A percentile compares a stretch with the other conserved stretches of the same genome.
Conservation (phyloP, 2,329 filamentous ascomycete genomes). For the Fusarium chaquense region DNA sequence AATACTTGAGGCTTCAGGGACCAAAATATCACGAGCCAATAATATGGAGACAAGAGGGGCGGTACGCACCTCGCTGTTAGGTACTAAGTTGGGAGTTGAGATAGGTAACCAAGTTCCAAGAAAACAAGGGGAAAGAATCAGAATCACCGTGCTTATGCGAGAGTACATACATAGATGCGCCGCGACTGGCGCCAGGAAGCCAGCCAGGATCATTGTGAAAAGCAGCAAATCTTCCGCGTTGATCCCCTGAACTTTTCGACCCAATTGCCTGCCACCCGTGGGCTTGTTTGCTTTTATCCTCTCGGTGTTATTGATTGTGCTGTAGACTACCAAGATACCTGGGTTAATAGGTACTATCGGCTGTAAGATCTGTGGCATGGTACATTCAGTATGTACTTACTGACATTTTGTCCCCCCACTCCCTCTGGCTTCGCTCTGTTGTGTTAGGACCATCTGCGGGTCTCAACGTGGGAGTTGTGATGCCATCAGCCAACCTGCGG, state of each 20-base stretch:
- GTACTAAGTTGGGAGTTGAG: background rate
- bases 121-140: background rate
- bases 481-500: conserved; percentile 48
- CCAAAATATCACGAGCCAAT: conserved; percentile 18
- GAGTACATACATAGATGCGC: background rate
- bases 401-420: conserved; percentile 32
- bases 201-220: conserved; percentile 16
- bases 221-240: background rate
- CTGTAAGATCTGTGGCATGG: conserved; percentile 2
- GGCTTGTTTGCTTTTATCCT: conserved; percentile 34
- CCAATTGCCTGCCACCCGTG: background rate
- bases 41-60: conserved; percentile 2
- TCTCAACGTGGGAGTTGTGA: conserved; percentile 49
- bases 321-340: background rate
- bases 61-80: background rate
- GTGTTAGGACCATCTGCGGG: conserved; percentile 47
- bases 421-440: conserved; percentile 36
- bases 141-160: background rate
- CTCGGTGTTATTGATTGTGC: conserved; percentile 19
- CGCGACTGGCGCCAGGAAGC: conserved; percentile 23
- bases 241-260: background rate
- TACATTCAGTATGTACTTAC: conserved; percentile 1
- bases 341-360: background rate
- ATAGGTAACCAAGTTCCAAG: background rate
- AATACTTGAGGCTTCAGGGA: conserved; percentile 19